These are phyloP conservation scores for Lathyrus oleraceus DNA, from an alignment of 306 rosid genomes.

Conservation along the genomic window DNA sequence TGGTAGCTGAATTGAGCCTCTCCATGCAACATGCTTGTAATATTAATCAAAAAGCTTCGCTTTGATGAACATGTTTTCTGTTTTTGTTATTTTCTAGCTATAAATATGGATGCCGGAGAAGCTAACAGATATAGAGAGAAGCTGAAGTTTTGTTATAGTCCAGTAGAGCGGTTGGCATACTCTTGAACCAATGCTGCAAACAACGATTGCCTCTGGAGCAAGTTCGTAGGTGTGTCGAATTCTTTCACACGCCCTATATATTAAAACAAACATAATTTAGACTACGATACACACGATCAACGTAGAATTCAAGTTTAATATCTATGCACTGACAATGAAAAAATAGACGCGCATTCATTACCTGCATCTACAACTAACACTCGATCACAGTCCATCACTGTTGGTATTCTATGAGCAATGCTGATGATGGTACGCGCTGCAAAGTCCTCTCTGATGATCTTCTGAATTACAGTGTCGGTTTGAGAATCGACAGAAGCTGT, in stretches of 20 bases:
- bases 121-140: neutral
- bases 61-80: neutral
- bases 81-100: neutral
- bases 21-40: too few relatives aligned
- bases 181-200: slow-evolving; percentile 89
- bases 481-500: slow-evolving; percentile 97
- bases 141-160: slow-evolving; percentile 45
- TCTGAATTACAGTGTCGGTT: slow-evolving; percentile 87
- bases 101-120: slow-evolving; percentile 11
- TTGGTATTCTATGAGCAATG: slow-evolving; percentile 97
- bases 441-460: slow-evolving; percentile 86
- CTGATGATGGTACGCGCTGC: slow-evolving; percentile 84
- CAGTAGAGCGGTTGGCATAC: slow-evolving; percentile 79
- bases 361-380: slow-evolving; percentile 91
- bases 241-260: slow-evolving; percentile 72
- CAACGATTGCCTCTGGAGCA: slow-evolving; percentile 73
- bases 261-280: neutral
- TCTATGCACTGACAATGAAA: neutral
- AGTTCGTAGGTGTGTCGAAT: slow-evolving; percentile 72
- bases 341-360: neutral
- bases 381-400: slow-evolving; percentile 89
- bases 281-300: neutral
- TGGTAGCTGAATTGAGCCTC: neutral
- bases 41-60: too few relatives aligned
- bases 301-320: neutral